These are phyloP conservation scores for Aphanomyces invadans DNA, from an alignment of 352 stramenopile species.

Conservation along the genomic window DNA sequence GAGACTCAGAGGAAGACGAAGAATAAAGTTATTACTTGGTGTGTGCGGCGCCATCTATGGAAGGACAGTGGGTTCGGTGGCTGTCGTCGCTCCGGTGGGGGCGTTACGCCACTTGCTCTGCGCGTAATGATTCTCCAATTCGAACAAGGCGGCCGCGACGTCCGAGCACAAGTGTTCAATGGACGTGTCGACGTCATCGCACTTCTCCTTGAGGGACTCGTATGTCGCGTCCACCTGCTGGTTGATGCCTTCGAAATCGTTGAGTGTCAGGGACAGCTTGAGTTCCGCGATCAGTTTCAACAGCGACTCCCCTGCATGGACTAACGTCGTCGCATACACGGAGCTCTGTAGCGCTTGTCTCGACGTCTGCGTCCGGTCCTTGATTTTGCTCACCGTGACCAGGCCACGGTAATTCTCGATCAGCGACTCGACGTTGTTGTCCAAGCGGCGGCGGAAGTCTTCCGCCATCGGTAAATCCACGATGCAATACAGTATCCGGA, in stretches of 20 bases:
- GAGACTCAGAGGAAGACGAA: constrained; percentile 38
- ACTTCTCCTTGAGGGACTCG: constrained; percentile 53
- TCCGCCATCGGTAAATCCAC: constrained; percentile 75
- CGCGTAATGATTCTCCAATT: constrained; percentile 78
- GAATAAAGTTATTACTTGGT: constrained; percentile 31
- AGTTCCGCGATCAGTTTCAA: constrained; percentile 76
- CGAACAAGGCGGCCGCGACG: constrained; percentile 69
- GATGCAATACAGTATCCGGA: background rate
- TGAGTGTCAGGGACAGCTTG: constrained; percentile 68
- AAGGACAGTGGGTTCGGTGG: background rate
- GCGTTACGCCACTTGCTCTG: constrained; percentile 66
- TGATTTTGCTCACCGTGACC: constrained; percentile 73
- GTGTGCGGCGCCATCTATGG: background rate
- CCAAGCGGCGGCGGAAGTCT: constrained; percentile 73
- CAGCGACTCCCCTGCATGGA: constrained; percentile 71
- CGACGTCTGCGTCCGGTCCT: constrained; percentile 72
- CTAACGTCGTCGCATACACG: constrained; percentile 73
- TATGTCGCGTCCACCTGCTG: constrained; percentile 67
- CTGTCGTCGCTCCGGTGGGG: background rate
- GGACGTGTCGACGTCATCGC: constrained; percentile 70
- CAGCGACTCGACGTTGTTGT: constrained; percentile 85
- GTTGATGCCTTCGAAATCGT: constrained; percentile 81
- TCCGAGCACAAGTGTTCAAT: constrained; percentile 71
- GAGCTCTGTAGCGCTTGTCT: constrained; percentile 72
- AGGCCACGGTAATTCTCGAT: constrained; percentile 84